Conservation (phyloP, 164 flowering plant genomes). For the Piper longum region DNA sequence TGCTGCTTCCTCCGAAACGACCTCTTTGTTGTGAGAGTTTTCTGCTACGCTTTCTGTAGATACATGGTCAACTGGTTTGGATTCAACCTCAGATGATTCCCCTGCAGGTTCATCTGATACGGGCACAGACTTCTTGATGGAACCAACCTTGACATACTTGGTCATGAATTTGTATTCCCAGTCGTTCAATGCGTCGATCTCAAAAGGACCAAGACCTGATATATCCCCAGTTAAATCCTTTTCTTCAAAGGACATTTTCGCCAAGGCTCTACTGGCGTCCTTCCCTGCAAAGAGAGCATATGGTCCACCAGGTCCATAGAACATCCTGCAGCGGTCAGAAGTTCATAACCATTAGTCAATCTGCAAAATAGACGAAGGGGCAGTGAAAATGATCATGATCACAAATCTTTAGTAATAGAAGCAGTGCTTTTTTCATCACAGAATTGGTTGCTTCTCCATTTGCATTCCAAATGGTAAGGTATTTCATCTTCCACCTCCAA, state of each 20-base stretch:
- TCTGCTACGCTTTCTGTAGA: not conserved
- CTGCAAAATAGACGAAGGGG: not conserved
- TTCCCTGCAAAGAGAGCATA: slow-evolving; percentile 68
- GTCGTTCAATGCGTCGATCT: slow-evolving; percentile 46
- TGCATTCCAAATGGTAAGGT: no score
- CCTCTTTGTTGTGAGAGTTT: not conserved
- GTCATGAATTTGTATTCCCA: slow-evolving; percentile 76
- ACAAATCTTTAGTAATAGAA: not conserved
- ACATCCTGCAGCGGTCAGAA: slow-evolving; percentile 31
- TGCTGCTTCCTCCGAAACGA: not conserved
- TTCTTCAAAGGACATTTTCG: slow-evolving; percentile 56
- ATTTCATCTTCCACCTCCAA: no score
- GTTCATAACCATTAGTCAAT: not conserved
- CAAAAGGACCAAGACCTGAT: slow-evolving; percentile 32
- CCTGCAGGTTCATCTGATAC: not conserved
- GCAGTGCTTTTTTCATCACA: no score
- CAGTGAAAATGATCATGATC: not conserved
- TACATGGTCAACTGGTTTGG: not conserved
- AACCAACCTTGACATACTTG: slow-evolving; percentile 60
- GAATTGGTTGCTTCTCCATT: no score
- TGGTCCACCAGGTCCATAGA: slow-evolving; percentile 75
- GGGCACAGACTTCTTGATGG: slow-evolving; percentile 5
- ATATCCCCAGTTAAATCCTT: slow-evolving; percentile 51
- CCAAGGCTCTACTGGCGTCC: slow-evolving; percentile 70
- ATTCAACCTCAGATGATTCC: not conserved